Evolutionary conservation across 2,329 filamentous ascomycete species (phyloP), one percentile per base, ranked within the genome.

Genomic region (Thelonectria blattea): DNA sequence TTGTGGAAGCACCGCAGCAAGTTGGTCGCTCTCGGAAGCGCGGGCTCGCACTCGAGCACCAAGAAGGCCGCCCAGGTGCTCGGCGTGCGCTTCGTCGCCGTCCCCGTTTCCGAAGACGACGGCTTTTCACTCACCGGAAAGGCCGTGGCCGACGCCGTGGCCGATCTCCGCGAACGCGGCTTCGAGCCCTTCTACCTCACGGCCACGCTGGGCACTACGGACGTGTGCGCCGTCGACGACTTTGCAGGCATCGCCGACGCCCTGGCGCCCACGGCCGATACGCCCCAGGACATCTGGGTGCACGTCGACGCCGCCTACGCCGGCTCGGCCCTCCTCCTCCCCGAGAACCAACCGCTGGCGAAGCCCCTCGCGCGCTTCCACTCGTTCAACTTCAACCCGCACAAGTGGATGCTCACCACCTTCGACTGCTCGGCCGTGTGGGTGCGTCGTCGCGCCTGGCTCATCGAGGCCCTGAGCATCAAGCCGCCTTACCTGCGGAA

Each of bases 371-470:
- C 81, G 1, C 78, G 81, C 20, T 93, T 96, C 73, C 91, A 97
- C 80, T 93, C 89, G 65, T 97, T 96, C 83, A 89, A 97, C 77
- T 87, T 94, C 80, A 98, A 97, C 81, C 91, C 97, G 85, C 93
- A 97, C 83, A 98, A 98, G 80, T 97, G 94, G 94, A 83, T 97
- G 49, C 87, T 97, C 17, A 93, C 92, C 58, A 97, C 96, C 77
- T 97, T 97, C 71, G 94, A 98, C 75, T 85, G 82, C 69, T 92
- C 90, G 56, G 90, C 90, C 66, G 83, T 97, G 47, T 98, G 87
- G 78, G 88, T 97, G 50, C 88, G 89, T 64, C 84, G 88, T 70
- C 86, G 93, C 15, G 79, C 81, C 56, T 88, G 93, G 77, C 85
- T 98, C n/a, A 92, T 90, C 45, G 84, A 89, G 62, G 91, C 93